These are phyloP conservation scores for Lasiodiplodia sp. DNA, from an alignment of 2,329 filamentous ascomycete genomes.

Conservation along the genomic window DNA sequence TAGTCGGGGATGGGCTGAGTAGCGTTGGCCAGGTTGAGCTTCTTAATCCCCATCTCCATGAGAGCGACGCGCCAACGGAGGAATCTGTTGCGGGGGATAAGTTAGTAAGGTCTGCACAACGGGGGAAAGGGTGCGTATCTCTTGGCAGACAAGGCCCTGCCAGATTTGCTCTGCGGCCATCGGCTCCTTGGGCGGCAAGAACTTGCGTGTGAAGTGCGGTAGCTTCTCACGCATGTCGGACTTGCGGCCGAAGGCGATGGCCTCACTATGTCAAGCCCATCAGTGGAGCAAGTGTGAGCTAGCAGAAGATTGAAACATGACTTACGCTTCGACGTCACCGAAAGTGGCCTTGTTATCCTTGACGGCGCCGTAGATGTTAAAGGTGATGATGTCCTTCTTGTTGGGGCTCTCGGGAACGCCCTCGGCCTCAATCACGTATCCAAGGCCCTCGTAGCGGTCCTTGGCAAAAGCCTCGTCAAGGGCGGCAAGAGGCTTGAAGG, in stretches of 20 bases:
- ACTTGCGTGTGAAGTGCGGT: neutral
- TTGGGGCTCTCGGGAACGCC: slow-evolving; percentile 60
- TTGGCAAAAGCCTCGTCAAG: slow-evolving; percentile 68
- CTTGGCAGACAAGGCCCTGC: neutral
- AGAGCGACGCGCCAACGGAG: slow-evolving; percentile 87
- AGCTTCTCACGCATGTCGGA: neutral
- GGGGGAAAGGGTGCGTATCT: neutral
- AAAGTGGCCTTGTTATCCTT: slow-evolving; percentile 84
- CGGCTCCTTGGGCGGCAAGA: neutral
- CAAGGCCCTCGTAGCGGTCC: slow-evolving; percentile 77
- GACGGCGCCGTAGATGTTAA: slow-evolving; percentile 91
- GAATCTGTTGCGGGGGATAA: slow-evolving; percentile 66
- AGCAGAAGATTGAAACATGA: slow-evolving; percentile 33
- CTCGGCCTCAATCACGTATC: slow-evolving; percentile 79
- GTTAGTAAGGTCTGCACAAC: neutral
- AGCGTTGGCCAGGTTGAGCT: slow-evolving; percentile 74
- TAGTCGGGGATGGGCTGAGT: slow-evolving; percentile 75
- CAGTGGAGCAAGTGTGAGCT: slow-evolving; percentile 2
- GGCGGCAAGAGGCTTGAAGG: slow-evolving; percentile 73
- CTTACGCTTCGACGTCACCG: slow-evolving; percentile 80
- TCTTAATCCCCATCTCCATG: slow-evolving; percentile 84
- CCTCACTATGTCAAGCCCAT: slow-evolving; percentile 14
- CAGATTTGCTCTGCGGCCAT: neutral
- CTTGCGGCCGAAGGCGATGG: neutral
- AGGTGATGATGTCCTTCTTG: slow-evolving; percentile 75